Evolutionary conservation across 2,329 filamentous ascomycete species (phyloP), one percentile per base, ranked within the genome.

Genomic region (Clonostachys solani): DNA sequence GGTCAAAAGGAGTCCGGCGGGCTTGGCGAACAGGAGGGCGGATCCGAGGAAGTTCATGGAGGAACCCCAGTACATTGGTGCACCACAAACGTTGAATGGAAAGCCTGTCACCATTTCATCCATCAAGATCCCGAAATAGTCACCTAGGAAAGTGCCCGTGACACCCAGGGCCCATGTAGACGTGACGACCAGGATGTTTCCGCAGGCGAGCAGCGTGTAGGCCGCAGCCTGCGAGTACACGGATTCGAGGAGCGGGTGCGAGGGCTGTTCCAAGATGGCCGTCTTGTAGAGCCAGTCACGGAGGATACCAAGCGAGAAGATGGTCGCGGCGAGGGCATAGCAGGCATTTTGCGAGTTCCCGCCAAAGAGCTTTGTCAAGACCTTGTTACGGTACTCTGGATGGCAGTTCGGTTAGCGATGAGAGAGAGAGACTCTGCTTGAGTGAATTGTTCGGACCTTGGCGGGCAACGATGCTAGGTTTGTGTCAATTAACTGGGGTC

Each of bases 91-190:
- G 68, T 88, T 97, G 78, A 99, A 99, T 3, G 94, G 94, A 65
- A 99, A 99, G 13, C 89, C 87, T 12, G 91, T 95, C 45, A 99
- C 92, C 60, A 92, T 92, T 56, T 86, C 74, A 64, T 97, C 92
- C 91, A 96, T 95, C 55, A 99, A 77, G 65, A 97, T 96, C 57
- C 94, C 94, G 64, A 97, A 99, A 77, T 99, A 99, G 74, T 99
- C 94, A 57, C 94, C 94, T 35, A 99, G 77, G 65, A 96, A 99
- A 36, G 94, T 99, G 52, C 94, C 94, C 1, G 91, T 96, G 60
- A 99, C 83, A 49, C 94, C 94, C 38, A 99, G 83, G 34, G 85
- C 87, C 83, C 84, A 96, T 71, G 95, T 97, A 51, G 88, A 94
- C 34, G 86, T 86, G 44, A 97, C 59, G 44, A 99, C 94, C 35